Percentiles rank a stretch among this genome's conserved stretches.
Evolutionary conservation across 2,329 filamentous ascomycete genomes (phyloP).

Genomic region (Fusarium anguioides): DNA sequence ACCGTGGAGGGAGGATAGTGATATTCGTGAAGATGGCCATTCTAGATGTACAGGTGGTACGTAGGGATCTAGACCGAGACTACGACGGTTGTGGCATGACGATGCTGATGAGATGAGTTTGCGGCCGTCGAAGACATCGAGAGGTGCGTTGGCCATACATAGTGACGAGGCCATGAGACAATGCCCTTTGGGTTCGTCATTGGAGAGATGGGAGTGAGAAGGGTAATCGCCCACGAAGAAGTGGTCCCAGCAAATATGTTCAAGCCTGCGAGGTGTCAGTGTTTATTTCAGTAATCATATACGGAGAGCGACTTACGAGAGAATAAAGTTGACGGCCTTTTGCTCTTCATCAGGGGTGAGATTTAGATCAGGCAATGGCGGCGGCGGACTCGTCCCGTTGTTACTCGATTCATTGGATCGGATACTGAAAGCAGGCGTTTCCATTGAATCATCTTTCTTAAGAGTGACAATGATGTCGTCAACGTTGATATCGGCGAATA

Average conservation of each 20-base stretch:
- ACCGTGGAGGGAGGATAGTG: conserved; percentile 57
- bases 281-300: background rate
- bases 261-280: conserved; percentile 53
- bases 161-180: conserved; percentile 58
- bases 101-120: conserved; percentile 34
- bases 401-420: conserved; percentile 44
- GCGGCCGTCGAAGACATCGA: conserved; percentile 48
- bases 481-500: conserved; percentile 51
- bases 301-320: conserved; percentile 55
- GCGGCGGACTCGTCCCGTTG: conserved; percentile 31
- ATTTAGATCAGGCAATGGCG: conserved; percentile 38
- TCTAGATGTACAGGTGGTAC: conserved; percentile 44
- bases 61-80: conserved; percentile 24
- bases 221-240: conserved; percentile 56
- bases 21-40: conserved; percentile 56
- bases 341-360: conserved; percentile 56
- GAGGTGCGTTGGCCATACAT: conserved; percentile 55
- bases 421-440: conserved; percentile 58
- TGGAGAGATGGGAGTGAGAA: conserved; percentile 47
- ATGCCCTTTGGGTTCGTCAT: conserved; percentile 53
- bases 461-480: conserved; percentile 56
- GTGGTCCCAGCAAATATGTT: conserved; percentile 65
- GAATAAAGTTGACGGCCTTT: conserved; percentile 63
- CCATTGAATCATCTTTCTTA: conserved; percentile 54
- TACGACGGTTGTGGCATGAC: conserved; percentile 25